Evolutionary conservation across 805 yeast genomes (phyloP).

Genomic region (Debaryomyces tyrocola): DNA sequence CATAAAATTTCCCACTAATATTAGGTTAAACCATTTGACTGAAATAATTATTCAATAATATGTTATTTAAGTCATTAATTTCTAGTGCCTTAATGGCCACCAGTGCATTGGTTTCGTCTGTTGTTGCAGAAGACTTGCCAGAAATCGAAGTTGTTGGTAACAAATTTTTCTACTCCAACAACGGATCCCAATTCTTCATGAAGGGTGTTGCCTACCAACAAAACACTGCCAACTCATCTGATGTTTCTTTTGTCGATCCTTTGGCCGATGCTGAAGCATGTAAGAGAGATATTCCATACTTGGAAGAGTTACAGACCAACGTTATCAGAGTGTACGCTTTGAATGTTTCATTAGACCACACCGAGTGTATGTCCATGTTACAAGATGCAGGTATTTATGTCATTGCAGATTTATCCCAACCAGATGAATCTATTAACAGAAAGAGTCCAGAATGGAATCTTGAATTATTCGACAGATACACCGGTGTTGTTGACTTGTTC

Average conservation of each 20-base stretch:
- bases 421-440: slow-evolving; percentile 63
- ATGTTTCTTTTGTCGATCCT: slow-evolving; percentile 61
- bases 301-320: slow-evolving; percentile 62
- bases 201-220: slow-evolving; percentile 82
- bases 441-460: slow-evolving; percentile 61
- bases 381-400: slow-evolving; percentile 89
- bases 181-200: slow-evolving; percentile 76
- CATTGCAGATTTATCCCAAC: slow-evolving; percentile 82
- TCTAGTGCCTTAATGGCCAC: slow-evolving; percentile 23
- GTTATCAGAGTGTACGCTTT: slow-evolving; percentile 77
- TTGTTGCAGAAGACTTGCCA: slow-evolving; percentile 49
- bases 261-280: slow-evolving; percentile 62
- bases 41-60: slow-evolving; percentile 6
- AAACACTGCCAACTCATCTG: slow-evolving; percentile 53
- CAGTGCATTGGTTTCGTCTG: slow-evolving; percentile 12
- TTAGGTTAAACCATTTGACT: too few relatives aligned
- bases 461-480: slow-evolving; percentile 65
- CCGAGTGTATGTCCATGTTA: slow-evolving; percentile 64
- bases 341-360: slow-evolving; percentile 62
- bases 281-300: slow-evolving; percentile 72
- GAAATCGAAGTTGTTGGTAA: slow-evolving; percentile 73
- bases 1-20: too few relatives aligned
- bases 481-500: slow-evolving; percentile 66
- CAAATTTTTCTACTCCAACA: slow-evolving; percentile 73
- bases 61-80: slow-evolving; percentile 36